Base-by-base conservation (phyloP, 148 eudicot genomes). In the Fagopyrum homotropicum region DNA sequence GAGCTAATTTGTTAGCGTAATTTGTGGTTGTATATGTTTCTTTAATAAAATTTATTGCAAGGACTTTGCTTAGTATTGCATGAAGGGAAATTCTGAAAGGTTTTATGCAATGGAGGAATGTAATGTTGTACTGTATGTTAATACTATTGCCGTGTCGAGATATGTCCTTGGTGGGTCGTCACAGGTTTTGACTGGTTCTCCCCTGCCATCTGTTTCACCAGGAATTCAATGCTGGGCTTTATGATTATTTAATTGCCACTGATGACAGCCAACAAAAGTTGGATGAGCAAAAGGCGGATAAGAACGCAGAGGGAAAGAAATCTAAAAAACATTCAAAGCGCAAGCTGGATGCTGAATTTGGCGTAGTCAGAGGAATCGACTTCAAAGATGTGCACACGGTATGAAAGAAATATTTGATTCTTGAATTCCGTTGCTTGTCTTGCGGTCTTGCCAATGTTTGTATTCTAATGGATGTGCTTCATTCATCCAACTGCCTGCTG, bases 301-400 rank as follows among this genome's bases (percentile, higher is more conserved):
- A 77, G 73, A 81, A 74, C 55, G 77, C 75, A 43, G 87, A 80
- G 72, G 78, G 77, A 9, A 89, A 81, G 78, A 92, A 85, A 78
- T 77, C 86, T 66, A 92, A 75, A 80, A 90, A 76, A 56, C 86
- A 74, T 78, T 43, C 75, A 50, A 94, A 85, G 84, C 83, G 60
- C 72, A 92, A 92, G 74, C 75, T 85, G 74, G 99, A 96, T 82
- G 82, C 93, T 74, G 99, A 96, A 81, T 92, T 92, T 81, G 97
- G 98, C 52, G 98, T 96, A 45, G 94, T 89, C 44, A 85, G 99
- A 87, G 99, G 99, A 76, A 89, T 96, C 81, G 99, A 92, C 86
- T 92, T 96, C 82, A 92, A 96, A 82, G 88, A 96, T 80, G 99
- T 96, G 73, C 80, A 90, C 78, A 90, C 94, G 77, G 98, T 92